Evolutionary conservation across 257 asterid species (phyloP).

Genomic region (Solanum commersonii): DNA sequence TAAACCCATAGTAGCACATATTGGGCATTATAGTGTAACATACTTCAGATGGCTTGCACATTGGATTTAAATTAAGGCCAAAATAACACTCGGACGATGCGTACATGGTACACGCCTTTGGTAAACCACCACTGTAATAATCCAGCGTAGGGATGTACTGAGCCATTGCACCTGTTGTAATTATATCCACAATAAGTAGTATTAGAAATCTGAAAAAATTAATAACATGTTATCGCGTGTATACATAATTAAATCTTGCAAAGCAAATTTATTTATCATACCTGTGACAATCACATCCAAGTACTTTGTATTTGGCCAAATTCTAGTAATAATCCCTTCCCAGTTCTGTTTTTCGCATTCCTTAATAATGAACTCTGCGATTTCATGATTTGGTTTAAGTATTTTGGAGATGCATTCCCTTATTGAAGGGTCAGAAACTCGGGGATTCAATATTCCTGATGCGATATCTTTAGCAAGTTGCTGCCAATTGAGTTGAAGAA

Average conservation of each 20-base stretch:
- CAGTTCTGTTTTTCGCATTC: constrained; percentile 65
- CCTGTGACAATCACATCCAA: constrained; percentile 21
- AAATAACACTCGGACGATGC: constrained; percentile 85
- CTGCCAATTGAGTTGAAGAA: constrained; percentile 60
- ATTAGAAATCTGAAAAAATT: not conserved
- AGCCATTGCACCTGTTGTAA: constrained; percentile 71
- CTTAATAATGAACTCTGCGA: constrained; percentile 26
- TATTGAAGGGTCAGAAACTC: constrained; percentile 27
- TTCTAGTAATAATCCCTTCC: constrained; percentile 59
- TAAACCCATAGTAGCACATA: constrained; percentile 82
- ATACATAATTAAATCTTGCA: not conserved
- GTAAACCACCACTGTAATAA: constrained; percentile 70
- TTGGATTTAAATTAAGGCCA: constrained; percentile 61
- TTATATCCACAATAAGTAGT: no score
- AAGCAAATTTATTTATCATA: not conserved
- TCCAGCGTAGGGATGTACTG: constrained; percentile 72
- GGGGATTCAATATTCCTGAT: constrained; percentile 39
- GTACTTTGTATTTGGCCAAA: constrained; percentile 74
- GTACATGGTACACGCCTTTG: constrained; percentile 68
- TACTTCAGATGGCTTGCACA: constrained; percentile 47
- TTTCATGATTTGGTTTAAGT: constrained; percentile 28
- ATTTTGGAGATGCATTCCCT: constrained; percentile 18
- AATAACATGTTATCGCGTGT: not conserved
- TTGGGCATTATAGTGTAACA: constrained; percentile 84
- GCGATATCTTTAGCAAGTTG: constrained; percentile 48